A percentile compares a stretch with the other conserved stretches of the same genome.
These are phyloP conservation scores for Sugiyamaella japonica DNA, from an alignment of 1,139 yeast genomes.

Conservation along the genomic window DNA sequence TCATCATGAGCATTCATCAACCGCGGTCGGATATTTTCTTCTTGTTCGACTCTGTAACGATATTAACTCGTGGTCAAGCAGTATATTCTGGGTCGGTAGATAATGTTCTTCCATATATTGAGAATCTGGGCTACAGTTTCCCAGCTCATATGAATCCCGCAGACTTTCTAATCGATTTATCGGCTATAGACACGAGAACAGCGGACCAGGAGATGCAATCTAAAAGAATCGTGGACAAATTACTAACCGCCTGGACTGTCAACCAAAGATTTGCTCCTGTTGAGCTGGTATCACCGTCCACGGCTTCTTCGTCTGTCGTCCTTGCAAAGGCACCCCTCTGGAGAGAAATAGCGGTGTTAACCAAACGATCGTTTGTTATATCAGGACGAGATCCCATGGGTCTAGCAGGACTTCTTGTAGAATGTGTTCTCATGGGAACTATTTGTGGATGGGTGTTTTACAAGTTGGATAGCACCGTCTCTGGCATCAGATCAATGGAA, in stretches of 20 bases:
- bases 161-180: constrained; percentile 65
- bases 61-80: constrained; percentile 65
- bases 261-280: constrained; percentile 12
- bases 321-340: constrained; percentile 41
- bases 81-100: constrained; percentile 58
- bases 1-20: constrained; percentile 77
- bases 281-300: background rate
- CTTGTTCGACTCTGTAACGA: constrained; percentile 67
- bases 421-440: constrained; percentile 57
- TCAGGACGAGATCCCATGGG: constrained; percentile 63
- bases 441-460: constrained; percentile 76
- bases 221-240: constrained; percentile 45
- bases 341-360: constrained; percentile 57
- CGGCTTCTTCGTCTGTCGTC: background rate
- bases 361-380: constrained; percentile 55
- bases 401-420: constrained; percentile 53
- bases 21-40: constrained; percentile 75
- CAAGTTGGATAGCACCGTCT: constrained; percentile 58
- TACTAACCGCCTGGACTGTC: constrained; percentile 55
- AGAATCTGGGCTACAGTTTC: constrained; percentile 46
- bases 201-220: constrained; percentile 49
- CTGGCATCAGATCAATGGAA: constrained; percentile 67
- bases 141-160: constrained; percentile 58
- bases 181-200: constrained; percentile 61
- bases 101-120: constrained; percentile 54